These are phyloP conservation scores for Incumbomyces lentus DNA, from an alignment of 2,329 filamentous ascomycete species.

Conservation along the genomic window DNA sequence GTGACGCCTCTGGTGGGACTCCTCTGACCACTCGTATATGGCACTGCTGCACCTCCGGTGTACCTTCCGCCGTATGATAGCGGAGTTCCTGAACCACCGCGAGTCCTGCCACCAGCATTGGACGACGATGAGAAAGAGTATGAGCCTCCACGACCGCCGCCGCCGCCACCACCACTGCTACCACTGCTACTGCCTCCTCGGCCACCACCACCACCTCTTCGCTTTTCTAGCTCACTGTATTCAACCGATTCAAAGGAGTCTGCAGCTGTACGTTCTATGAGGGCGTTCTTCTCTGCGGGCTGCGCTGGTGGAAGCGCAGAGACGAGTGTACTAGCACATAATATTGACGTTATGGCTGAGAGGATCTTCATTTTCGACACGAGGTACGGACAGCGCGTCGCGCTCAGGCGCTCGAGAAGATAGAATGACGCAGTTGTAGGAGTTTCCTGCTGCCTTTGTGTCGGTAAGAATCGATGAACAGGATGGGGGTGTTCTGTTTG, in stretches of 20 bases:
- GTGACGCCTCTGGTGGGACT: constrained; percentile 39
- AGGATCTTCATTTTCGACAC: neutral
- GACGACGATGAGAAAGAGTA: constrained; percentile 18
- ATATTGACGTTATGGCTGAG: neutral
- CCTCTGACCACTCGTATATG: constrained; percentile 38
- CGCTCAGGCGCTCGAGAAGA: too few species aligned
- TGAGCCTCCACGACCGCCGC: constrained; percentile 10
- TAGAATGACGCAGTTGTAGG: too few species aligned
- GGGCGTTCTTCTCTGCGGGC: constrained; percentile 1
- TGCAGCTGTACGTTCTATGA: neutral
- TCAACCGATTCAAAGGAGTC: neutral
- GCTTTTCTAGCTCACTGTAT: constrained; percentile 17
- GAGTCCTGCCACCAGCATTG: constrained; percentile 25
- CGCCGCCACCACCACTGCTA: constrained; percentile 7
- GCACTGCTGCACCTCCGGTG: constrained; percentile 41
- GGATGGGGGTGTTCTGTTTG: too few species aligned
- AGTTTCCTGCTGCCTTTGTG: too few species aligned
- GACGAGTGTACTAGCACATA: constrained; percentile 6
- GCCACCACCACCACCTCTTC: constrained; percentile 16
- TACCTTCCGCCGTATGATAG: constrained; percentile 45
- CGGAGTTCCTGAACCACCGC: constrained; percentile 31
- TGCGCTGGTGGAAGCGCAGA: constrained; percentile 9
- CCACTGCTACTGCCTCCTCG: constrained; percentile 8
- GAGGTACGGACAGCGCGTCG: too few species aligned
- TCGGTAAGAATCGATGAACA: too few species aligned